Evolutionary conservation across 2,329 filamentous ascomycete species (phyloP).

Genomic region (Delphinella strobiligena): DNA sequence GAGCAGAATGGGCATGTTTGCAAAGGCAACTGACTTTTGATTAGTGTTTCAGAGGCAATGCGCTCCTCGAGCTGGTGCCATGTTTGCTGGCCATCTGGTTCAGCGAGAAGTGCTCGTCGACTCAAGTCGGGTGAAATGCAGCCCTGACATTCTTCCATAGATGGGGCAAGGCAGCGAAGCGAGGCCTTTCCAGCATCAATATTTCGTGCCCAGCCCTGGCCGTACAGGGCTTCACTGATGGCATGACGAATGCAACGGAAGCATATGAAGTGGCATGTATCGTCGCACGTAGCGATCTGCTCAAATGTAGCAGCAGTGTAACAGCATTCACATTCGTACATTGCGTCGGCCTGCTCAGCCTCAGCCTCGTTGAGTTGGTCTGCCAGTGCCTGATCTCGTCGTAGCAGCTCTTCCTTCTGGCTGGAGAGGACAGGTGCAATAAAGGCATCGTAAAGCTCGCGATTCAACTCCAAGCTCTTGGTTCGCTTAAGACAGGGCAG

Average conservation of each 20-base stretch:
- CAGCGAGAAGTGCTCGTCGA: conserved; percentile 56
- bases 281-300: conserved; percentile 59
- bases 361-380: conserved; percentile 35
- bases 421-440: conserved; percentile 29
- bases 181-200: conserved; percentile 63
- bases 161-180: conserved; percentile 70
- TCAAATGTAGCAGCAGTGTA: conserved; percentile 61
- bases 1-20: conserved; percentile 81
- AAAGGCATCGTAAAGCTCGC: conserved; percentile 35
- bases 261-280: conserved; percentile 61
- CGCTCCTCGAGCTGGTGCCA: conserved; percentile 67
- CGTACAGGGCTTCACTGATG: conserved; percentile 78
- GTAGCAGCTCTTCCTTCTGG: conserved; percentile 26
- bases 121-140: conserved; percentile 59
- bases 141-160: conserved; percentile 55
- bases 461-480: conserved; percentile 43
- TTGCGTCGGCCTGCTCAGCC: conserved; percentile 32
- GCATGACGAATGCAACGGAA: conserved; percentile 73
- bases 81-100: conserved; percentile 58
- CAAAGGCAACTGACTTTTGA: conserved; percentile 61
- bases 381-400: conserved; percentile 30
- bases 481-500: conserved; percentile 54
- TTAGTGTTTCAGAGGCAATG: conserved; percentile 62
- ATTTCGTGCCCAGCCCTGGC: conserved; percentile 78
- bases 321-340: conserved; percentile 67